A percentile compares a stretch with the other conserved stretches of the same genome.
Evolutionary conservation across 345 rosid genomes (phyloP).

Genomic region (Populus alba): DNA sequence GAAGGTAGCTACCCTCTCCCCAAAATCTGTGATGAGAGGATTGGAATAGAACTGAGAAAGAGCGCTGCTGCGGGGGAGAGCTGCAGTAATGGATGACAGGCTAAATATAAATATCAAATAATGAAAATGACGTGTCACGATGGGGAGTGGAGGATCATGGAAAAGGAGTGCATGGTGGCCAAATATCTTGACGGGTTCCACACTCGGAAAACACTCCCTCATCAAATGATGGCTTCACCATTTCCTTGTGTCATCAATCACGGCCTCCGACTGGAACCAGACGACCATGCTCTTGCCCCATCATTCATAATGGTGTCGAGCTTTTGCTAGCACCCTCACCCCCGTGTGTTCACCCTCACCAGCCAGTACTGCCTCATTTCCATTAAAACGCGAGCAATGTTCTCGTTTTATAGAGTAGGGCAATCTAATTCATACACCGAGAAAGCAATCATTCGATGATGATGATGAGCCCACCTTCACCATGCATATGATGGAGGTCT

Average conservation of each 20-base stretch:
- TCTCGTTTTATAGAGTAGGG: neutral
- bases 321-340: neutral
- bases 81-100: conserved; percentile 23
- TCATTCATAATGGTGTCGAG: neutral
- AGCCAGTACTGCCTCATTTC: neutral
- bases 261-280: neutral
- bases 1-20: neutral
- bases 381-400: neutral
- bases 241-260: neutral
- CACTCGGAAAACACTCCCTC: neutral
- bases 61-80: conserved; percentile 11
- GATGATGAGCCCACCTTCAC: conserved; percentile 3
- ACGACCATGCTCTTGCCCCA: neutral
- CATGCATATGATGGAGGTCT: neutral
- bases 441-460: neutral
- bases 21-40: neutral
- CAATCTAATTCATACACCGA: neutral
- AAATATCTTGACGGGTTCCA: neutral
- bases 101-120: neutral
- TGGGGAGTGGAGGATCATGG: neutral
- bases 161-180: neutral
- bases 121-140: neutral
- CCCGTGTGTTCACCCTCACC: neutral
- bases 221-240: neutral
- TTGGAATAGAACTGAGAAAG: neutral